Percentiles rank a stretch among this genome's conserved stretches.
These are phyloP conservation scores for Aphanoascus verrucosus DNA, from an alignment of 2,329 filamentous ascomycete genomes.

Conservation along the genomic window DNA sequence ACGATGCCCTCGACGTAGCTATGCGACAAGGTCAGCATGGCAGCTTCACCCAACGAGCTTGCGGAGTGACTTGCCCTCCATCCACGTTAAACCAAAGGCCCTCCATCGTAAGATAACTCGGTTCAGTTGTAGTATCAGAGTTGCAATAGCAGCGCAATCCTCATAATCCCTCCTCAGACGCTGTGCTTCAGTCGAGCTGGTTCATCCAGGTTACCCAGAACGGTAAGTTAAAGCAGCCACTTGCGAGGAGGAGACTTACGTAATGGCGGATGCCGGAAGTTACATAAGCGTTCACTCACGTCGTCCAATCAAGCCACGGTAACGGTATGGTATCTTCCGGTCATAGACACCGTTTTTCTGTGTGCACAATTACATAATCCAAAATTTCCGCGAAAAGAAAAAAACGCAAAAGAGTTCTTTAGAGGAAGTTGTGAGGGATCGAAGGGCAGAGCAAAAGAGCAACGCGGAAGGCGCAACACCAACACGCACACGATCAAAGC, in stretches of 20 bases:
- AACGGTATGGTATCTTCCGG: slow-evolving; percentile 5
- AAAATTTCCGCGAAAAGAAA: slow-evolving; percentile 10
- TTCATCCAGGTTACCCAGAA: neutral
- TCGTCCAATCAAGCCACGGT: slow-evolving; percentile 24
- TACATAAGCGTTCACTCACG: neutral
- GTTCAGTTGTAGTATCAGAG: neutral
- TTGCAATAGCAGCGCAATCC: neutral
- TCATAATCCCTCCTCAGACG: slow-evolving; percentile 1
- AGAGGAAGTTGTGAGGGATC: slow-evolving; percentile 7
- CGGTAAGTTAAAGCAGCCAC: neutral
- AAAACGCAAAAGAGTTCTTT: slow-evolving; percentile 9
- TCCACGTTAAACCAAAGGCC: slow-evolving; percentile 90
- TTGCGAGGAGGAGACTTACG: neutral
- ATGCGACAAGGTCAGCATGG: slow-evolving; percentile 18
- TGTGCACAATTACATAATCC: slow-evolving; percentile 15
- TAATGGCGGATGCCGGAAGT: neutral
- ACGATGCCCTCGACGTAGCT: slow-evolving; percentile 97
- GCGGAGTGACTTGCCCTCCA: slow-evolving; percentile 55
- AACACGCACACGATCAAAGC: neutral
- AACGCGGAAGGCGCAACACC: slow-evolving; percentile 8
- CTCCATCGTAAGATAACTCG: slow-evolving; percentile 52
- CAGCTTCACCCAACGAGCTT: neutral
- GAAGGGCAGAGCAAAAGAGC: neutral
- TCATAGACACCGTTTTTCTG: neutral
- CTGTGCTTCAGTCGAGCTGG: neutral